Conservation (phyloP, 2,329 filamentous ascomycete genomes). For the Herpotrichia juniperi region DNA sequence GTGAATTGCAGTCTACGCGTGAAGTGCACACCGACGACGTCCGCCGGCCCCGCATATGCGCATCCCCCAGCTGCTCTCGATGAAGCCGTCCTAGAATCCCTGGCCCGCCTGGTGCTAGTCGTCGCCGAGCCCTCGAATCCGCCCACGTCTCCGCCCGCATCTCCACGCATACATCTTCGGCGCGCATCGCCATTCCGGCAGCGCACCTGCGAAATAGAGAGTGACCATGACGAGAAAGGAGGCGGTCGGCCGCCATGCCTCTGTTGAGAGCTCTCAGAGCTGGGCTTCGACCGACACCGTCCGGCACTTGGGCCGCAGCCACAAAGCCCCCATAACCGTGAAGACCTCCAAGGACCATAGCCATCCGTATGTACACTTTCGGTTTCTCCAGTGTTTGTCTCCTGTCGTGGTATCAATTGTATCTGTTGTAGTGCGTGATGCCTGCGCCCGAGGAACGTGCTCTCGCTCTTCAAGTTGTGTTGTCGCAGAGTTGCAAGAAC, state of each 20-base stretch:
- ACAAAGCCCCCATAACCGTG: slow-evolving; percentile 53
- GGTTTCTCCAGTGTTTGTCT: neutral
- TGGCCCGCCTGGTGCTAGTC: slow-evolving; percentile 22
- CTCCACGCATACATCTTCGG: slow-evolving; percentile 9
- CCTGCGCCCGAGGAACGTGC: slow-evolving; percentile 13
- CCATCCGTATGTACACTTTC: slow-evolving; percentile 48
- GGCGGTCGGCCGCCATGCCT: slow-evolving; percentile 67
- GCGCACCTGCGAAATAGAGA: slow-evolving; percentile 20
- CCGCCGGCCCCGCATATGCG: slow-evolving; percentile 23
- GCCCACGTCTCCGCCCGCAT: slow-evolving; percentile 10
- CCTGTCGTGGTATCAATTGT: neutral
- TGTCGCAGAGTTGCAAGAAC: slow-evolving; percentile 23
- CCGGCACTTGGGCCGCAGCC: slow-evolving; percentile 55
- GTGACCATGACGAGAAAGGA: slow-evolving; percentile 70
- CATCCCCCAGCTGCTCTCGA: slow-evolving; percentile 37
- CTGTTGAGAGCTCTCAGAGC: slow-evolving; percentile 70
- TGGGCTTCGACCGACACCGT: slow-evolving; percentile 70
- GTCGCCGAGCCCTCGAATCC: slow-evolving; percentile 38
- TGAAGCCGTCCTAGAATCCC: slow-evolving; percentile 43
- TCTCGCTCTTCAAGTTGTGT: slow-evolving; percentile 14
- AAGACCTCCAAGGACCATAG: slow-evolving; percentile 61
- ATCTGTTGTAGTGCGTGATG: slow-evolving; percentile 1
- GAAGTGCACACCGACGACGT: neutral
- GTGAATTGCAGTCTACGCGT: neutral
- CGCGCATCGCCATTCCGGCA: slow-evolving; percentile 12